Conservation (phyloP, 75 land plant species). For the Cupressus sempervirens region DNA sequence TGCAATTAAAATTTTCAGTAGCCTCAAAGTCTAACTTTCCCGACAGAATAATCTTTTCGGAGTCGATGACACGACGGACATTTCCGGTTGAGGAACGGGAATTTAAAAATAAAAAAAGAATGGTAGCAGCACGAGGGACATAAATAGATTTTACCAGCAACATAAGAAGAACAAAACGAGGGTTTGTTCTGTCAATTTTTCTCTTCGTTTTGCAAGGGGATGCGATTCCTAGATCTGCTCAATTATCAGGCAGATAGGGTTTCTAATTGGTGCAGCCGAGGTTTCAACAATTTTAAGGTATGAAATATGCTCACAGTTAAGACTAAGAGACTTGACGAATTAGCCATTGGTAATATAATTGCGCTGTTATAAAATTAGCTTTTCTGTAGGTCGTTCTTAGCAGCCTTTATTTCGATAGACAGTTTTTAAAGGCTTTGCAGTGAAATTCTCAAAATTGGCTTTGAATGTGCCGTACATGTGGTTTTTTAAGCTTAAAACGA, state of each 20-base stretch:
- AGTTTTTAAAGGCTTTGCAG: not conserved
- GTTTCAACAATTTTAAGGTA: not conserved
- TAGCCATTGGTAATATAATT: not conserved
- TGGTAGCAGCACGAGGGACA: too few species aligned
- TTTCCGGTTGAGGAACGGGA: too few species aligned
- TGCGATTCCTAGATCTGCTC: not conserved
- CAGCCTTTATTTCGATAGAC: not conserved
- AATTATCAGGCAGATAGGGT: not conserved
- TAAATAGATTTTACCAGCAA: too few species aligned
- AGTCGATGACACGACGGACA: too few species aligned
- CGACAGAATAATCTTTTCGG: too few species aligned
- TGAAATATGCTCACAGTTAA: not conserved
- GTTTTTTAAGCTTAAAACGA: not conserved
- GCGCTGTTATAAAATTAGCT: not conserved
- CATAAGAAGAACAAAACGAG: too few species aligned
- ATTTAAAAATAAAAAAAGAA: too few species aligned
- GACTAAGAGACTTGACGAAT: not conserved
- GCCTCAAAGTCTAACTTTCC: too few species aligned
- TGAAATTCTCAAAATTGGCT: not conserved
- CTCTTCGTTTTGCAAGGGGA: not conserved
- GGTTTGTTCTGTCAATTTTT: too few species aligned
- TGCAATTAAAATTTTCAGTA: too few species aligned
- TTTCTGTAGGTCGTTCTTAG: not conserved
- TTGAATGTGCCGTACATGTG: not conserved
- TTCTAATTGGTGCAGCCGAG: not conserved